phyloP scores from a whole-genome alignment of 2,329 filamentous ascomycete genomes.

The Sarocladiaceae sp. region DNA sequence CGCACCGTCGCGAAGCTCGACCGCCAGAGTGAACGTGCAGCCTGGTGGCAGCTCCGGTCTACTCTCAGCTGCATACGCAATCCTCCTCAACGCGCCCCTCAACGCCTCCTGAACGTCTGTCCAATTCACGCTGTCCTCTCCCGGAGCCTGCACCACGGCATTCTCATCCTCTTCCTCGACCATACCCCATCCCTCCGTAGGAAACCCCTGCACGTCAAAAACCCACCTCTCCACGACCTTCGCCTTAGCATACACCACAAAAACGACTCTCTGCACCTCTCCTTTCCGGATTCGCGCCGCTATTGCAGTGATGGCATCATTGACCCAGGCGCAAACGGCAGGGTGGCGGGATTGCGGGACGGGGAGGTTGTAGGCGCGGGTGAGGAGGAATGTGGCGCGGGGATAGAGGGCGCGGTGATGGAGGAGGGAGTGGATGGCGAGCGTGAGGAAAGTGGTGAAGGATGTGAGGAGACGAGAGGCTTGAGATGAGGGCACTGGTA shows the following conservation, averaged over 20 bases:
- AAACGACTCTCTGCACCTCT: constrained; percentile 37
- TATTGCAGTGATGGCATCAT: constrained; percentile 69
- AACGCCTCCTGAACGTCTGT: constrained; percentile 66
- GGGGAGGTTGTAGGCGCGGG: constrained; percentile 75
- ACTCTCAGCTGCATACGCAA: constrained; percentile 53
- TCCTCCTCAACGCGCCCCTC: constrained; percentile 56
- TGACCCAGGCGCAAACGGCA: constrained; percentile 78
- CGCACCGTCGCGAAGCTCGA: constrained; percentile 61
- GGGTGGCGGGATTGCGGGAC: constrained; percentile 84
- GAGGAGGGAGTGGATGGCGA: constrained; percentile 76
- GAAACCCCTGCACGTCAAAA: constrained; percentile 50
- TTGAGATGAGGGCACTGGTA: not conserved
- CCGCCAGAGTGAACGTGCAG: constrained; percentile 70
- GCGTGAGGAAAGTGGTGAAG: constrained; percentile 74
- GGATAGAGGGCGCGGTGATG: constrained; percentile 80
- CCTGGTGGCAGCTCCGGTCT: constrained; percentile 52
- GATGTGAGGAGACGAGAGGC: constrained; percentile 48
- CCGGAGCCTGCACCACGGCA: constrained; percentile 9
- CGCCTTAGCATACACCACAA: constrained; percentile 39
- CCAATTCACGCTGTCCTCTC: constrained; percentile 35
- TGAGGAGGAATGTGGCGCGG: constrained; percentile 65
- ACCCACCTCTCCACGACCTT: constrained; percentile 54
- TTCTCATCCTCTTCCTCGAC: constrained; percentile 21
- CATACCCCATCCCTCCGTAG: constrained; percentile 24
- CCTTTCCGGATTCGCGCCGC: constrained; percentile 60